Evolutionary conservation across 148 eudicot species (phyloP).

Genomic region (Spergularia marina): DNA sequence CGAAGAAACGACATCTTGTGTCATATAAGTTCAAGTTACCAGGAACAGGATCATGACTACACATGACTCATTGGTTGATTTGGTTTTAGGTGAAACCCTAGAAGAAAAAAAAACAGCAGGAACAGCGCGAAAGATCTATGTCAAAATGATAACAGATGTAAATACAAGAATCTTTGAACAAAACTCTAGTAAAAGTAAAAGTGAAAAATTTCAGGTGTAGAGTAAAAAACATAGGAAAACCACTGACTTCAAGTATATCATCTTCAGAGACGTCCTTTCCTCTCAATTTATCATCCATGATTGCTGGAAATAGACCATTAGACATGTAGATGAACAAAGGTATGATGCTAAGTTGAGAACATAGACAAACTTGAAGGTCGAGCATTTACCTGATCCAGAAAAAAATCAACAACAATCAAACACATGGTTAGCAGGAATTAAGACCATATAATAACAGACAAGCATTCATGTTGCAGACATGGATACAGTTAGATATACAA

Average conservation of each 20-base stretch:
- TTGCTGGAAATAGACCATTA: conserved; percentile 82
- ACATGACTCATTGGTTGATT: too few species aligned
- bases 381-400: conserved; percentile 43
- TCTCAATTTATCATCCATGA: conserved; percentile 70
- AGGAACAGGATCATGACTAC: neutral
- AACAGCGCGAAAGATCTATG: conserved; percentile 1
- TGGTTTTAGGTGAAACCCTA: neutral
- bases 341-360: conserved; percentile 31
- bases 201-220: conserved; percentile 11
- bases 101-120: neutral
- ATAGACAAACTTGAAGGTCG: conserved; percentile 32
- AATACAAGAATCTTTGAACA: conserved; percentile 6
- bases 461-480: too few species aligned
- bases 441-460: neutral
- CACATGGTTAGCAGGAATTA: neutral
- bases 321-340: conserved; percentile 46
- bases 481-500: too few species aligned
- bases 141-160: neutral
- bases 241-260: conserved; percentile 85
- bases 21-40: neutral
- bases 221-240: conserved; percentile 11
- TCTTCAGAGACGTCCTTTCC: conserved; percentile 83
- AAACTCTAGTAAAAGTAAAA: neutral
- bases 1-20: too few species aligned
- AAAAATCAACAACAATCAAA: conserved; percentile 21